Conservation (phyloP, 2,329 filamentous ascomycete species). For the Claviceps purpurea region DNA sequence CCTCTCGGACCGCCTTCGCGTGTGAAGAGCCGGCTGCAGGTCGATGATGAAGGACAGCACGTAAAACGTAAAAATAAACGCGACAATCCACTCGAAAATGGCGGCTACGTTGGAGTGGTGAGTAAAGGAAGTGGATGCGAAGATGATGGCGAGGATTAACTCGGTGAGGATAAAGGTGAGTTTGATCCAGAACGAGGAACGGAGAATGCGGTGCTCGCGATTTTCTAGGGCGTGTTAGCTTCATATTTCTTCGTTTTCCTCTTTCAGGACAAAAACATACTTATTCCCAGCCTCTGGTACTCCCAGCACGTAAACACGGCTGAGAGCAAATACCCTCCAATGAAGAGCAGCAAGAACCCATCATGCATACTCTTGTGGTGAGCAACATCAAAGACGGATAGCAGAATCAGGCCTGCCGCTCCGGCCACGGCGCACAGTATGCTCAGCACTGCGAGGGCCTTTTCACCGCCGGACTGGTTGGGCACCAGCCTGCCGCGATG, state of each 20-base stretch:
- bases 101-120: conserved; percentile 52
- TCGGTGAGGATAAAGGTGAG: conserved; percentile 73
- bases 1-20: conserved; percentile 25
- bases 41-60: conserved; percentile 79
- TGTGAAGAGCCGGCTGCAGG: conserved; percentile 63
- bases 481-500: conserved; percentile 66
- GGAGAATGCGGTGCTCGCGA: conserved; percentile 60
- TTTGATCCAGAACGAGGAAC: conserved; percentile 77
- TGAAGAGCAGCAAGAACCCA: conserved; percentile 69
- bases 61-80: conserved; percentile 80
- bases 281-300: conserved; percentile 72
- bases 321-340: conserved; percentile 70
- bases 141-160: conserved; percentile 57
- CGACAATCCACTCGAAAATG: conserved; percentile 65
- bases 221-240: conserved; percentile 37
- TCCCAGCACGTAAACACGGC: conserved; percentile 85
- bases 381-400: conserved; percentile 78
- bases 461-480: conserved; percentile 53
- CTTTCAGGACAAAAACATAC: conserved; percentile 25
- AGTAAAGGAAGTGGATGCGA: conserved; percentile 43
- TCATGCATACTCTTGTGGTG: conserved; percentile 55
- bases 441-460: conserved; percentile 44
- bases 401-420: conserved; percentile 64
- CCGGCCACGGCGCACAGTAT: conserved; percentile 62
- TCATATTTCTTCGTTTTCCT: background rate